phyloP scores from a whole-genome alignment of 2,329 filamentous ascomycete genomes.

The Cladosporium cucumerinum region DNA sequence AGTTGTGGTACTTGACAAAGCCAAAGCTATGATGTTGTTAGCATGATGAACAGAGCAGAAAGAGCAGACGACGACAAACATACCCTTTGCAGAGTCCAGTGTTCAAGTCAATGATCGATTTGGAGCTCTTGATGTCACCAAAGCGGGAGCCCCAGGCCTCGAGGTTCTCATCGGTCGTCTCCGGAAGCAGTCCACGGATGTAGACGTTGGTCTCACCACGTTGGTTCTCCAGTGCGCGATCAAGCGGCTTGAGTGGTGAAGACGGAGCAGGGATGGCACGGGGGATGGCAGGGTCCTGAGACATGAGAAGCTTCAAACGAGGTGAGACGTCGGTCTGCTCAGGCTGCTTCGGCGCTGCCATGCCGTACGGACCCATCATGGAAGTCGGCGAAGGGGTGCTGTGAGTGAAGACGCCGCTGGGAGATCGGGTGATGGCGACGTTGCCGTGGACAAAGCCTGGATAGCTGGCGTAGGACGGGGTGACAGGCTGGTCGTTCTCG shows the following conservation, averaged over 20 bases:
- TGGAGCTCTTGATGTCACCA: conserved; percentile 91
- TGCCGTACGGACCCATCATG: conserved; percentile 44
- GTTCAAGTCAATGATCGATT: conserved; percentile 94
- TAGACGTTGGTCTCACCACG: conserved; percentile 97
- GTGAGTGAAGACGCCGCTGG: conserved; percentile 47
- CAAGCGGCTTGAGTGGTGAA: conserved; percentile 82
- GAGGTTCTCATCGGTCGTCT: conserved; percentile 89
- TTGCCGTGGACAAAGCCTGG: conserved; percentile 37
- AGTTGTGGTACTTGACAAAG: conserved; percentile 91
- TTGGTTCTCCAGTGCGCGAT: conserved; percentile 91
- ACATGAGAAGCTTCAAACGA: conserved; percentile 44
- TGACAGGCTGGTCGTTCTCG: conserved; percentile 51
- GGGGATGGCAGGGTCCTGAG: conserved; percentile 79
- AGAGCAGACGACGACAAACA: conserved; percentile 30
- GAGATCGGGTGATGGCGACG: conserved; percentile 49
- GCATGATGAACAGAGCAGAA: conserved; percentile 16
- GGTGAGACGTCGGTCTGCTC: conserved; percentile 43
- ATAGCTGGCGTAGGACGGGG: conserved; percentile 46
- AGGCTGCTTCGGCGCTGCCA: conserved; percentile 36
- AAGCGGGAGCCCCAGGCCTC: conserved; percentile 81
- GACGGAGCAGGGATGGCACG: conserved; percentile 84
- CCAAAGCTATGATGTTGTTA: conserved; percentile 67
- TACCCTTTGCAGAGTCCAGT: conserved; percentile 96
- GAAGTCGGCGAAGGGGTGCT: conserved; percentile 51
- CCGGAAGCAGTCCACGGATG: conserved; percentile 91